Evolutionary conservation across 345 rosid species (phyloP).

Genomic region (Hypericum androsaemum): DNA sequence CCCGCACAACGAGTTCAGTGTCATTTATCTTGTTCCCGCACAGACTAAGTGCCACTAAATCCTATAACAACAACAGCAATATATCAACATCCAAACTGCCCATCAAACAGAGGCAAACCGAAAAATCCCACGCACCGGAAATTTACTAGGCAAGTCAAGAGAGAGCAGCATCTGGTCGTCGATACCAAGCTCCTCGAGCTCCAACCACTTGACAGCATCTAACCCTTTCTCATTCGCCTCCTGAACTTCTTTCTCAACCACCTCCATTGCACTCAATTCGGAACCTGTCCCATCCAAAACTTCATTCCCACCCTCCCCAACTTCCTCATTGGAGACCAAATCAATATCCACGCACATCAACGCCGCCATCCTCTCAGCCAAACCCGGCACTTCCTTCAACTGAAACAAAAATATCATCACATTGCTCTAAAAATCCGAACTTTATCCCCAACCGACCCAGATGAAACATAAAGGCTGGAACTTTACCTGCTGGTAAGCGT

Average conservation of each 20-base stretch:
- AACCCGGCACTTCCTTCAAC: constrained; percentile 80
- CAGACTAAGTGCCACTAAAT: constrained; percentile 71
- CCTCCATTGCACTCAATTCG: constrained; percentile 34
- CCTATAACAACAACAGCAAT: constrained; percentile 28
- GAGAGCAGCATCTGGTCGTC: constrained; percentile 48
- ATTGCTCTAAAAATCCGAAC: not conserved
- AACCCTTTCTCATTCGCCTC: constrained; percentile 39
- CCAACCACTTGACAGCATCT: constrained; percentile 64
- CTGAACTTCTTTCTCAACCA: constrained; percentile 37
- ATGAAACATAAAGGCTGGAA: not conserved
- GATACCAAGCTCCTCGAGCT: constrained; percentile 67
- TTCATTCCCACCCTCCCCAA: constrained; percentile 26
- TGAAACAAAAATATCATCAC: constrained; percentile 24
- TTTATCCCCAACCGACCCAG: not conserved
- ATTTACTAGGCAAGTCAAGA: constrained; percentile 45
- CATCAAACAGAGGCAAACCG: not conserved
- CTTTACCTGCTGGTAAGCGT: constrained; percentile 69
- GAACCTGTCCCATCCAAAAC: constrained; percentile 13
- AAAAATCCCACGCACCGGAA: constrained; percentile 36
- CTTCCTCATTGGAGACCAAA: constrained; percentile 18
- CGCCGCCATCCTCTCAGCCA: constrained; percentile 87
- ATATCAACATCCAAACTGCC: not conserved
- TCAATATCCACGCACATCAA: constrained; percentile 72
- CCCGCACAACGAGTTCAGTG: constrained; percentile 39
- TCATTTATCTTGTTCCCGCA: constrained; percentile 61